Base-by-base conservation (phyloP, 345 rosid genomes). In the Eucalyptus shirleyi region DNA sequence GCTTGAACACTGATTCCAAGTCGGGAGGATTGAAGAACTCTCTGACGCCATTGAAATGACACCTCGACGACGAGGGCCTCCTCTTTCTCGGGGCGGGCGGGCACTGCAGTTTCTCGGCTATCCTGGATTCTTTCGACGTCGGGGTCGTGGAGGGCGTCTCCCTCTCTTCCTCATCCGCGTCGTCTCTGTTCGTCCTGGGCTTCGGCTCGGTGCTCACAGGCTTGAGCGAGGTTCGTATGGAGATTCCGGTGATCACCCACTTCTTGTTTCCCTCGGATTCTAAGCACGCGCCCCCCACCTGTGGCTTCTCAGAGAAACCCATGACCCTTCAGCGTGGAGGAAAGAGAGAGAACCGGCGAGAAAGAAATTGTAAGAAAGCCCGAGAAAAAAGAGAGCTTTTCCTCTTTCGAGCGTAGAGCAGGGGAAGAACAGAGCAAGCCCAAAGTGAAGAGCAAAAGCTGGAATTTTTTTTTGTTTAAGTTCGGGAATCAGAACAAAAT, bases 81-180 rank as follows among this genome's bases (percentile, higher is more conserved):
- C 94, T 94, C 92, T 97, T 96, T 89, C 94, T 96, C 45, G 98
- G 98, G 8, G 99, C 98, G 6, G 96, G 97, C 51, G 98, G 99
- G 92, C 99, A 97, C 23, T 92, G 89, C 50, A 95, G 59, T 88
- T 88, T 95, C 90, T 95, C 96, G 37, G 98, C 96, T 91, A 96
- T 94, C 91, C 97, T 97, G 23, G 97, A 87, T 92, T 96, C 98
- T 87, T 91, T 96, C 5, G 94, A 97, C 8, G 97, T 97, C 15
- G 99, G 99, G 3, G 99, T 97, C 6, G 96, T 97, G 6, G 94
- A 95, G 72, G 90, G 60, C 56, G 92, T 93, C 88, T 94, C 96
- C 62, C 83, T 77, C 47, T 77, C 83, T 37, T 77, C 83, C 47
- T 77, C 83, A 1, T 91, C 96, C 3, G 89, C 95, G 6, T 89